phyloP scores from a whole-genome alignment of 805 yeast genomes.

The Wickerhamiella musiphila region DNA sequence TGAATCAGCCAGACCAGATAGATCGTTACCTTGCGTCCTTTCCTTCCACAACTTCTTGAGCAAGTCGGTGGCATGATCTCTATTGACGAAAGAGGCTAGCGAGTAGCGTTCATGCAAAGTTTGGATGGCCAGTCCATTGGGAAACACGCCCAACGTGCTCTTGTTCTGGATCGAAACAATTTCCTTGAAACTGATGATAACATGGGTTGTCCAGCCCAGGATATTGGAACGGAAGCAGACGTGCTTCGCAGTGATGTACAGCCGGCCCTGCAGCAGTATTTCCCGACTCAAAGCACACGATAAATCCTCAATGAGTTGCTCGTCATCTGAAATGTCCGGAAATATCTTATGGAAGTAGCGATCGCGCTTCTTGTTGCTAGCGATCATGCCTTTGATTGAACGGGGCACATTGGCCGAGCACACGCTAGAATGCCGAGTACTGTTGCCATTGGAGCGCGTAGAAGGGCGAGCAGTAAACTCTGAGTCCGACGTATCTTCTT shows the following conservation, averaged over 20 bases:
- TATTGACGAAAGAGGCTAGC: constrained; percentile 73
- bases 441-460: neutral
- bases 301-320: constrained; percentile 67
- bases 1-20: no score
- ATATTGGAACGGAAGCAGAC: constrained; percentile 76
- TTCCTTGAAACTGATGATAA: constrained; percentile 55
- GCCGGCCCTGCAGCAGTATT: constrained; percentile 69
- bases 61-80: constrained; percentile 61
- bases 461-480: neutral
- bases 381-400: neutral
- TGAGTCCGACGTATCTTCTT: neutral
- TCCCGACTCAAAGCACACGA: constrained; percentile 82
- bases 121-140: constrained; percentile 68
- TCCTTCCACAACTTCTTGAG: constrained; percentile 24
- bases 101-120: constrained; percentile 47
- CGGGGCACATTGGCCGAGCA: no score
- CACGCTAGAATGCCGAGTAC: no score
- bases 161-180: constrained; percentile 61
- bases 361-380: constrained; percentile 45
- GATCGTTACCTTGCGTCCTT: neutral
- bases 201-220: constrained; percentile 78
- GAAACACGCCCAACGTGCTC: constrained; percentile 75
- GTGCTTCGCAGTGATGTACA: constrained; percentile 62
- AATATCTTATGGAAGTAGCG: constrained; percentile 65
- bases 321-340: constrained; percentile 46